phyloP scores from a whole-genome alignment of 768 basidiomycete genomes.

The Leccinum longicurvipes region DNA sequence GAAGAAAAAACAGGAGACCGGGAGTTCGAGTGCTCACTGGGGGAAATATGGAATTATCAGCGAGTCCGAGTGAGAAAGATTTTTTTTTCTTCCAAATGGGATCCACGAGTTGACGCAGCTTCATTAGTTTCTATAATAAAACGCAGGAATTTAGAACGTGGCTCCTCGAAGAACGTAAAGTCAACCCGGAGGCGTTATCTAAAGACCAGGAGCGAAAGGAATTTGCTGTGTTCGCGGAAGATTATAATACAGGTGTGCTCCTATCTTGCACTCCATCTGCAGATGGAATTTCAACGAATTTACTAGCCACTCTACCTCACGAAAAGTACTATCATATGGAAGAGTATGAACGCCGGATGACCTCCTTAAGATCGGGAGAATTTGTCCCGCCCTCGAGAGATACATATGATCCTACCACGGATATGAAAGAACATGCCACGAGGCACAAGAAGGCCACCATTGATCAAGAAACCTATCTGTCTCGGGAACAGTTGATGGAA shows the following conservation, averaged over 20 bases:
- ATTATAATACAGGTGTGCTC: conserved; percentile 71
- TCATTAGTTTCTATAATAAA: conserved; percentile 70
- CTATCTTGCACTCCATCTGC: background rate
- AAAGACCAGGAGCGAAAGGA: conserved; percentile 87
- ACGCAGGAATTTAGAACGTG: conserved; percentile 86
- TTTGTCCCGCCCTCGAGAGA: conserved; percentile 70
- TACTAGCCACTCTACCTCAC: conserved; percentile 81
- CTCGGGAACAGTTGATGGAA: conserved; percentile 76
- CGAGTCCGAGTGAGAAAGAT: conserved; percentile 73
- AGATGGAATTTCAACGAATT: background rate
- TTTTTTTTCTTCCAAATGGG: background rate
- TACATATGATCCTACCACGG: conserved; percentile 78
- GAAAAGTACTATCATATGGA: conserved; percentile 95
- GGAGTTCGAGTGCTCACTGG: conserved; percentile 60
- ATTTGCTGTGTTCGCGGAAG: conserved; percentile 78
- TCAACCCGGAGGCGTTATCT: conserved; percentile 85
- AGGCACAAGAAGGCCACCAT: conserved; percentile 64
- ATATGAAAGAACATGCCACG: conserved; percentile 72
- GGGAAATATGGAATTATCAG: conserved; percentile 87
- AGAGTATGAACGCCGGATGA: conserved; percentile 81
- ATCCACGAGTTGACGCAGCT: conserved; percentile 13
- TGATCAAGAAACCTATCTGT: conserved; percentile 74
- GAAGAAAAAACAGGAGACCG: conserved; percentile 53
- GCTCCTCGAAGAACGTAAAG: conserved; percentile 89
- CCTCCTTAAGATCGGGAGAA: conserved; percentile 79